These are phyloP conservation scores for Pulveroboletus frians DNA, from an alignment of 768 basidiomycete genomes.

Conservation along the genomic window DNA sequence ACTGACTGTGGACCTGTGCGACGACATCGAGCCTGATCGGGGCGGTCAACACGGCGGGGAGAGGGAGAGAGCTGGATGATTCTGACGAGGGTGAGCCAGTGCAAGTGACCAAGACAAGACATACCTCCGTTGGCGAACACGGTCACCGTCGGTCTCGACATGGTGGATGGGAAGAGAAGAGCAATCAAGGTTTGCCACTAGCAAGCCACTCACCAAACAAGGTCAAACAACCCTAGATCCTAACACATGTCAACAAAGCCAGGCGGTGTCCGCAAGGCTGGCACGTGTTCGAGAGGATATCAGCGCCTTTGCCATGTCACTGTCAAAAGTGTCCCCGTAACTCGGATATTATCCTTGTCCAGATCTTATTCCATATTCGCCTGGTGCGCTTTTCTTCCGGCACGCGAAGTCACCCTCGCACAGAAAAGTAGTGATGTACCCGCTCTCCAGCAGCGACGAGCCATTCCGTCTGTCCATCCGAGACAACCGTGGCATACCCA, in stretches of 20 bases:
- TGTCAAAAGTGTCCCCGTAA: constrained; percentile 9
- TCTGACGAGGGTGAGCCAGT: constrained; percentile 40
- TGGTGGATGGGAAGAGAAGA: constrained; percentile 17
- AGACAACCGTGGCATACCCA: constrained; percentile 31
- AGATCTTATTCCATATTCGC: constrained; percentile 10
- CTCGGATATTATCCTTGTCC: constrained; percentile 16
- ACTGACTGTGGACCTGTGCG: constrained; percentile 96
- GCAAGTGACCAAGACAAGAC: fast-evolving
- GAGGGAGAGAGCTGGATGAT: constrained; percentile 82
- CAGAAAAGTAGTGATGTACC: constrained; percentile 24
- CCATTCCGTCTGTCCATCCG: constrained; percentile 24
- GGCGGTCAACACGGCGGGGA: constrained; percentile 94
- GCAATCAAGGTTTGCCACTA: constrained; percentile 26
- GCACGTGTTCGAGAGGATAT: constrained; percentile 31
- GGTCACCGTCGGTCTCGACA: constrained; percentile 89
- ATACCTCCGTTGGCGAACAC: constrained; percentile 60
- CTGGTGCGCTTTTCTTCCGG: constrained; percentile 15
- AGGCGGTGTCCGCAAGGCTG: constrained; percentile 24
- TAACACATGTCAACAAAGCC: constrained; percentile 29
- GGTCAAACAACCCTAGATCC: constrained; percentile 10
- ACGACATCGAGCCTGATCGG: constrained; percentile 99
- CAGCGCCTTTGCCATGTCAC: constrained; percentile 11
- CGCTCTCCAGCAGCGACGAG: constrained; percentile 31
- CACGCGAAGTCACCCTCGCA: constrained; percentile 3
- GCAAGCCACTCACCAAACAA: constrained; percentile 29